Evolutionary conservation across 1,139 yeast genomes (phyloP), one percentile per base, ranked within the genome.

Genomic region (Saccharomycopsis crataegensis): DNA sequence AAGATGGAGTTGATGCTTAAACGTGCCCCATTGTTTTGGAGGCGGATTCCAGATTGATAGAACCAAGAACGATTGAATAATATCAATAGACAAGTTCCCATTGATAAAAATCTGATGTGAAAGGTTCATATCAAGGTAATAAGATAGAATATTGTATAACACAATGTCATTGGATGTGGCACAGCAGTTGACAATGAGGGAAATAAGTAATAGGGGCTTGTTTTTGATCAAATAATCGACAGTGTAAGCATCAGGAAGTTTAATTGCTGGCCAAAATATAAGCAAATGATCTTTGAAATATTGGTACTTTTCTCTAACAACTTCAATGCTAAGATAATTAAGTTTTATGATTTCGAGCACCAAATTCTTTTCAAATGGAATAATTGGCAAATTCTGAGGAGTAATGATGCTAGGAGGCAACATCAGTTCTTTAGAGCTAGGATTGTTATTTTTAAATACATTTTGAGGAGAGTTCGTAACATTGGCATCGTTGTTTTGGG

Each of bases 31-130:
- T 57, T 70, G 71, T 38, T 71, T 67, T 3, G 82, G 78, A 1
- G 81, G 79, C 6, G 76, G 65, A 54, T 75, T 71, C 82, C 82
- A 79, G 7, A 75, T 63, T 8, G 80, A 74, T 14, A 78, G 62
- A 3, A 77, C 69, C 50, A 77, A 62, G 57, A 77, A 76, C 1
- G 73, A 67, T 51, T 71, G 72, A 32, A 78, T 72, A 52, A 75
- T 61, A 56, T 70, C 72, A 45, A 68, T 68, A 5, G 75, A 66
- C 51, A 78, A 69, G 50, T 71, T 74, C 36, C 75, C 75, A 14
- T 77, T 71, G 31, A 77, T 68, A 46, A 71, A 70, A 6, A 78
- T 71, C 45, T 68, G 66, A 55, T 76, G 70, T 1, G 80, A 74
- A 36, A 79, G 61, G 56, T 72, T 70, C 14, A 73, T 68, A 58